These are phyloP conservation scores for Melaleuca quinquenervia DNA, from an alignment of 345 rosid genomes.

Conservation along the genomic window DNA sequence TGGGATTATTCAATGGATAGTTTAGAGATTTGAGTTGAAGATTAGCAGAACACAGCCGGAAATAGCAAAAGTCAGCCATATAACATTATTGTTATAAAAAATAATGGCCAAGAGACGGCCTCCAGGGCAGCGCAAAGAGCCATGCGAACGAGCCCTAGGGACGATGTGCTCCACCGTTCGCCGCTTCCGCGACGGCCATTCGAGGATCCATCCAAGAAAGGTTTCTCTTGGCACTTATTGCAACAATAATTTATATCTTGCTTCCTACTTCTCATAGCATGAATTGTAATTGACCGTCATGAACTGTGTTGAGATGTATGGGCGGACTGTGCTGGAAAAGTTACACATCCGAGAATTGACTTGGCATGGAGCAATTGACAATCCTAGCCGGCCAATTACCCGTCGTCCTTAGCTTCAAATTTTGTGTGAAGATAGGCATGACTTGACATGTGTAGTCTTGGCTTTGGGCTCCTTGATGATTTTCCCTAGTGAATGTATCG, in stretches of 20 bases:
- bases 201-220: neutral
- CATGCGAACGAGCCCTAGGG: neutral
- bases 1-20: neutral
- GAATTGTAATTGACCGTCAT: neutral
- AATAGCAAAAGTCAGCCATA: neutral
- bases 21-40: neutral
- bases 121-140: neutral
- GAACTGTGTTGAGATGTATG: neutral
- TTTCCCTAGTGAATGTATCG: neutral
- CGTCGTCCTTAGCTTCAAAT: accelerated
- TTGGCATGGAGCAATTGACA: neutral
- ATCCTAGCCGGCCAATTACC: neutral
- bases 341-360: neutral
- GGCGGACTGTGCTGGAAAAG: neutral
- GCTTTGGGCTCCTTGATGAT: neutral
- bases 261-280: neutral
- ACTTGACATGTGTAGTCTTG: neutral
- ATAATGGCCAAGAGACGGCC: neutral
- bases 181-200: neutral
- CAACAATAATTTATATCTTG: neutral
- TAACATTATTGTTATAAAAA: neutral
- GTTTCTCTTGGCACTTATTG: neutral
- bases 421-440: neutral
- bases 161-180: neutral
- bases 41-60: neutral